phyloP scores from a whole-genome alignment of 2,329 filamentous ascomycete genomes.

The Cadophora sp. region DNA sequence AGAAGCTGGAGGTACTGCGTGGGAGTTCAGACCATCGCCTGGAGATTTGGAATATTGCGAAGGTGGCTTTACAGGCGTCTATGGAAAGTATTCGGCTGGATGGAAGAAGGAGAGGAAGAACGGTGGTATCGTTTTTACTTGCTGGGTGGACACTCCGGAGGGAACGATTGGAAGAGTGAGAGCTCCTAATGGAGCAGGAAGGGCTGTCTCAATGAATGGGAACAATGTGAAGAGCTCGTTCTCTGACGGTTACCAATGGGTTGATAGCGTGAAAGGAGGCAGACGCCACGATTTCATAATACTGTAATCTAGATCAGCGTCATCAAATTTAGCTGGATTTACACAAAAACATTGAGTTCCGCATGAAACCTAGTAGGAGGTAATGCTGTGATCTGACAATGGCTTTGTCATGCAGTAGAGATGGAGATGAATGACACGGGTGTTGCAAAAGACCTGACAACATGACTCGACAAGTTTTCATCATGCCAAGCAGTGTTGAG shows the following conservation, averaged over 20 bases:
- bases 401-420: no score
- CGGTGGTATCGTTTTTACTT: slow-evolving; percentile 13
- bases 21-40: slow-evolving; percentile 49
- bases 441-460: background rate
- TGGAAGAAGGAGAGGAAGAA: slow-evolving; percentile 34
- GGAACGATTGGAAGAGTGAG: slow-evolving; percentile 16
- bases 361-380: no score
- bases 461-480: background rate
- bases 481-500: background rate
- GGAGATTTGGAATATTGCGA: slow-evolving; percentile 48
- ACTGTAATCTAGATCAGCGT: background rate
- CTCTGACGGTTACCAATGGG: background rate
- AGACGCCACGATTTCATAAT: slow-evolving; percentile 1
- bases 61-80: slow-evolving; percentile 48
- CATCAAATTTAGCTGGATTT: background rate
- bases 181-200: background rate
- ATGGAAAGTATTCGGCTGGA: slow-evolving; percentile 48
- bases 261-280: slow-evolving; percentile 1
- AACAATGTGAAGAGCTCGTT: background rate
- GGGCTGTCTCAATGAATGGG: background rate
- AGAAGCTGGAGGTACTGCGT: slow-evolving; percentile 45
- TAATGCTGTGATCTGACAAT: no score
- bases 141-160: slow-evolving; percentile 16
- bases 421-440: background rate
- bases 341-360: no score